These are phyloP conservation scores for Niebla homalea DNA, from an alignment of 495 filamentous ascomycete species.

Conservation along the genomic window DNA sequence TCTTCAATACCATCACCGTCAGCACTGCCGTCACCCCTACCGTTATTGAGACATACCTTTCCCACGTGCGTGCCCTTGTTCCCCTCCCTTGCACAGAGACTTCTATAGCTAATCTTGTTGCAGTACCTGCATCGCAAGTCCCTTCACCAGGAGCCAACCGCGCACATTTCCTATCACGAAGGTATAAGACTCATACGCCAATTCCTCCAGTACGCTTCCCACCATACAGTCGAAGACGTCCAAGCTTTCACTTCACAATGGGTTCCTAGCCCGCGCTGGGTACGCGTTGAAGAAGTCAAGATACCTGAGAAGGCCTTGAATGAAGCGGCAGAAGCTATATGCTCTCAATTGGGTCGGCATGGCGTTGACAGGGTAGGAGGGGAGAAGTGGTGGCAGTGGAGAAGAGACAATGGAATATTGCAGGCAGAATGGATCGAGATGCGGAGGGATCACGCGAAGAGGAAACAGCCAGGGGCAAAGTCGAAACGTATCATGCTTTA, in stretches of 20 bases:
- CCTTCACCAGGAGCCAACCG: slow-evolving; percentile 61
- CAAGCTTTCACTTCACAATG: slow-evolving; percentile 82
- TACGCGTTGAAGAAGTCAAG: slow-evolving; percentile 58
- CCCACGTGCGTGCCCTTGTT: slow-evolving; percentile 43
- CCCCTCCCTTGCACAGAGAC: background rate
- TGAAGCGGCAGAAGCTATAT: slow-evolving; percentile 47
- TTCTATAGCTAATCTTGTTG: background rate
- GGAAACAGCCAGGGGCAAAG: slow-evolving; percentile 42
- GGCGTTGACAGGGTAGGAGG: slow-evolving; percentile 68
- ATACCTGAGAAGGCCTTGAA: slow-evolving; percentile 49
- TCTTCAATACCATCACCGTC: slow-evolving; percentile 61
- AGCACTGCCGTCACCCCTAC: slow-evolving; percentile 63
- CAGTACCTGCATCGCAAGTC: slow-evolving; percentile 74
- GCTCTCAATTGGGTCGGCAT: slow-evolving; percentile 57
- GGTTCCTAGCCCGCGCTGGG: slow-evolving; percentile 83
- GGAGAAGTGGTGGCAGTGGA: slow-evolving; percentile 90
- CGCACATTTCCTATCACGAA: slow-evolving; percentile 84
- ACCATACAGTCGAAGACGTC: slow-evolving; percentile 81
- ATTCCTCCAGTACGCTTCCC: slow-evolving; percentile 69
- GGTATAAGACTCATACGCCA: slow-evolving; percentile 78
- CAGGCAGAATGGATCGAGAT: slow-evolving; percentile 94
- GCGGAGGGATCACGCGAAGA: slow-evolving; percentile 62
- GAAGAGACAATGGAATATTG: slow-evolving; percentile 44
- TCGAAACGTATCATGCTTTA: slow-evolving; percentile 80
- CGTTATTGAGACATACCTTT: slow-evolving; percentile 62